Evolutionary conservation across 768 basidiomycete species (phyloP).

Genomic region (Tylopilus sp.): DNA sequence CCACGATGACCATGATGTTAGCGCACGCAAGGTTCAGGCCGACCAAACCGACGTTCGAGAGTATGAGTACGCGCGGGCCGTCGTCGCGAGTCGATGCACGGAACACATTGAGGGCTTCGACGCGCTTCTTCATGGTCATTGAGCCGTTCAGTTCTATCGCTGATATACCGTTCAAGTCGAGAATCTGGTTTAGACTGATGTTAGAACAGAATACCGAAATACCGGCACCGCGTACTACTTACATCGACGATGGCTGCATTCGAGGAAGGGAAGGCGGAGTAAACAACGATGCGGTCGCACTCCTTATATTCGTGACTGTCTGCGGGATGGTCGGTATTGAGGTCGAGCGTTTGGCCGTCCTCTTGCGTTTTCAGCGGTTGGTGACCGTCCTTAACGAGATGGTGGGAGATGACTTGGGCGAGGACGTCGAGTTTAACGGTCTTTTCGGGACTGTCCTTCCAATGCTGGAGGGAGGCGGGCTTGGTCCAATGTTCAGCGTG

Average conservation of each 20-base stretch:
- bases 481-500: not conserved
- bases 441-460: no score
- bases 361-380: not conserved
- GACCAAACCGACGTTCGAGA: not conserved
- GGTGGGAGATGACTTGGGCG: not conserved
- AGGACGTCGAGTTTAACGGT: slow-evolving; percentile 12
- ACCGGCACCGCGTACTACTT: no score
- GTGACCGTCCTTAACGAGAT: not conserved
- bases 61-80: not conserved
- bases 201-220: no score
- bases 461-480: not conserved
- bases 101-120: not conserved
- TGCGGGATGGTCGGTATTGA: not conserved
- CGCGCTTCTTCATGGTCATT: not conserved
- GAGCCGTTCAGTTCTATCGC: not conserved
- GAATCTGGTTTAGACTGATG: not conserved
- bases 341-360: not conserved
- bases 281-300: not conserved
- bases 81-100: not conserved
- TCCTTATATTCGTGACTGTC: not conserved
- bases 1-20: not conserved
- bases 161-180: not conserved
- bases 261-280: not conserved
- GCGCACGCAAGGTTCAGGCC: not conserved
- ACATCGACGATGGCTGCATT: not conserved